Conservation (phyloP, 306 rosid genomes). For the Trifolium dubium region DNA sequence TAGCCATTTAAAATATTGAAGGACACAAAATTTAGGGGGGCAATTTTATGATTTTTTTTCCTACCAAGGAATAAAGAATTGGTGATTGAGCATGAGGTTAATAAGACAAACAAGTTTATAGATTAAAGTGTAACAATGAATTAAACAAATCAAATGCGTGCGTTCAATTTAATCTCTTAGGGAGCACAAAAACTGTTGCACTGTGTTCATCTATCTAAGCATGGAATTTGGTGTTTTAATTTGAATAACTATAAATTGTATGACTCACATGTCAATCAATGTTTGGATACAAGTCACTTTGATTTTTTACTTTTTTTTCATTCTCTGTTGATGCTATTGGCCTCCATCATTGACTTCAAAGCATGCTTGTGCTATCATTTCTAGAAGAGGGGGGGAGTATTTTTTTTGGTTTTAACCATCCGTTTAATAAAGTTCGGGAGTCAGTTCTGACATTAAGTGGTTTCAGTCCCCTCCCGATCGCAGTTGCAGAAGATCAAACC, state of each 20-base stretch:
- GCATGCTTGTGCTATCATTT: constrained; percentile 65
- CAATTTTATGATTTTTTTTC: background rate
- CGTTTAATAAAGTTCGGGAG: no score
- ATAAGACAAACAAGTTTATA: constrained; percentile 45
- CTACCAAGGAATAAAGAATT: background rate
- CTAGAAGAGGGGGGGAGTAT: constrained; percentile 1
- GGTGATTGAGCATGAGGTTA: constrained; percentile 27
- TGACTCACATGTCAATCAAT: constrained; percentile 58
- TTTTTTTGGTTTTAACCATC: no score
- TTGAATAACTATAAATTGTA: constrained; percentile 43
- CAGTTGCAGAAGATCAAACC: no score
- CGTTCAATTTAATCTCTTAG: constrained; percentile 44
- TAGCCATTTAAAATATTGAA: constrained; percentile 25
- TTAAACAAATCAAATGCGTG: constrained; percentile 44
- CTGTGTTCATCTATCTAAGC: constrained; percentile 62
- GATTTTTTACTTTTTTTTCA: background rate
- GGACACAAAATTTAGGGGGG: constrained; percentile 39
- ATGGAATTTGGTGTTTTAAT: constrained; percentile 63
- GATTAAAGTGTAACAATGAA: background rate
- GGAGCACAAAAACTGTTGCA: constrained; percentile 52
- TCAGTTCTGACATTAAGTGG: no score
- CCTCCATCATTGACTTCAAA: constrained; percentile 65
- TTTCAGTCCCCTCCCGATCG: no score
- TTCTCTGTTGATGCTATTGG: constrained; percentile 37
- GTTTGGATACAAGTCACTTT: constrained; percentile 41